Evolutionary conservation across 2,329 filamentous ascomycete species (phyloP).

Genomic region (Pyricularia sp.): DNA sequence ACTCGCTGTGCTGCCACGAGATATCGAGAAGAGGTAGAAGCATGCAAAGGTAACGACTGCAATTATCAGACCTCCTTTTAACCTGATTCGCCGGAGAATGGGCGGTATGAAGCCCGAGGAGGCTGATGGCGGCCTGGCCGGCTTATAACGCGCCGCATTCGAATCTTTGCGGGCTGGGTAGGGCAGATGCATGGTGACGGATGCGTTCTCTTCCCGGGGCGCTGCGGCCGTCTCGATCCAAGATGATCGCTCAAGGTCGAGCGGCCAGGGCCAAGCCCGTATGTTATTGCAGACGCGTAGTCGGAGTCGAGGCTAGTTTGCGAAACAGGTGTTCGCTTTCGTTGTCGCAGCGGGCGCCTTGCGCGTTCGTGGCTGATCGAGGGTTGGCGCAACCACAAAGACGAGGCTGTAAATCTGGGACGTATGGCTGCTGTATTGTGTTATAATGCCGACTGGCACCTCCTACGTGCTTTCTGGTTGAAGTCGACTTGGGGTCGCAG

Average conservation of each 20-base stretch:
- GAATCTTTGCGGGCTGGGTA: slow-evolving; percentile 80
- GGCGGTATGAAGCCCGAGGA: slow-evolving; percentile 25
- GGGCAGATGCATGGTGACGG: slow-evolving; percentile 73
- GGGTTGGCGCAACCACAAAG: neutral
- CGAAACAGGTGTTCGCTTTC: neutral
- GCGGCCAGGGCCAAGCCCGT: neutral
- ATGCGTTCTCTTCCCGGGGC: neutral
- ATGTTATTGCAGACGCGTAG: neutral
- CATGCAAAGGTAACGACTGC: slow-evolving; percentile 51
- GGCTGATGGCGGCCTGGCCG: slow-evolving; percentile 40
- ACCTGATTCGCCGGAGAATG: slow-evolving; percentile 49
- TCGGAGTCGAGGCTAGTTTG: neutral
- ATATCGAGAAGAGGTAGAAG: slow-evolving; percentile 33
- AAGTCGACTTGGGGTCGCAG: neutral
- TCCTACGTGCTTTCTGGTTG: neutral
- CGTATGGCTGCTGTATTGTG: neutral
- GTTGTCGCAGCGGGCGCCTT: neutral
- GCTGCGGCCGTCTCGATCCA: neutral
- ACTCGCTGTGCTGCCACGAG: slow-evolving; percentile 1
- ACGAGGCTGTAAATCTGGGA: neutral
- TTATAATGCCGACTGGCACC: neutral
- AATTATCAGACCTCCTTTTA: slow-evolving; percentile 50
- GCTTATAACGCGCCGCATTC: slow-evolving; percentile 61
- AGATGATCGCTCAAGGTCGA: neutral
- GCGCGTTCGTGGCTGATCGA: neutral